phyloP scores from a whole-genome alignment of 148 eudicot genomes.

The Rhododendron griersonianum region DNA sequence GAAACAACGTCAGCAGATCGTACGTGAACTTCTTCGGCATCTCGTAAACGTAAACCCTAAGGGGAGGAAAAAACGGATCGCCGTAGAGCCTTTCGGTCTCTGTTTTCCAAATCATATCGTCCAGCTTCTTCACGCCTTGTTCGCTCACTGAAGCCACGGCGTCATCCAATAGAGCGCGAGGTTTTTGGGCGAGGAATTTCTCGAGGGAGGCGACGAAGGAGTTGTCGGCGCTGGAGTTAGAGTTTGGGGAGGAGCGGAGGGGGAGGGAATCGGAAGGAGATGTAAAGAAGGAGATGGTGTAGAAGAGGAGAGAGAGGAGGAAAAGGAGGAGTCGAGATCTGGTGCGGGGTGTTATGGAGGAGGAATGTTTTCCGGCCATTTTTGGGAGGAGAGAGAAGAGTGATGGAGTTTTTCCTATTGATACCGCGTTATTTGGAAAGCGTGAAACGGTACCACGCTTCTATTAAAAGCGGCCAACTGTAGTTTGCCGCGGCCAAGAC shows the following conservation, averaged over 20 bases:
- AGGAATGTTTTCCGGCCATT: conserved; percentile 56
- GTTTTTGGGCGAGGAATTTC: too few species aligned
- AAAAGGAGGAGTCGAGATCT: conserved; percentile 49
- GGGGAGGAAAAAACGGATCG: conserved; percentile 25
- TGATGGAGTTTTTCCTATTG: too few species aligned
- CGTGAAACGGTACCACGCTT: too few species aligned
- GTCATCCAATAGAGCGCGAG: conserved; percentile 23
- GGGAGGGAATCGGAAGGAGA: too few species aligned
- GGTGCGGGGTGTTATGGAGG: conserved; percentile 18
- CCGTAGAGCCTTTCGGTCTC: conserved; percentile 40
- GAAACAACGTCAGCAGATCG: conserved; percentile 71
- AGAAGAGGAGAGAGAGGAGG: conserved; percentile 28
- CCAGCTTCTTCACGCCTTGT: conserved; percentile 35
- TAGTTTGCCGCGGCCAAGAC: too few species aligned
- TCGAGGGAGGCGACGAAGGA: too few species aligned
- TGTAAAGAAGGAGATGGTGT: too few species aligned
- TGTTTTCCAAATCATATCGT: conserved; percentile 41
- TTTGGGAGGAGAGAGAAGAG: background rate
- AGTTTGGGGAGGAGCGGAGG: too few species aligned
- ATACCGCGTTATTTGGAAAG: too few species aligned
- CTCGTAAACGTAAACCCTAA: conserved; percentile 89
- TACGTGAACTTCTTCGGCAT: conserved; percentile 90
- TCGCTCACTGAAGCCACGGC: conserved; percentile 20
- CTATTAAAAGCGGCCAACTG: too few species aligned
- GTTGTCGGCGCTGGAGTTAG: too few species aligned